phyloP scores from a whole-genome alignment of 2,329 filamentous ascomycete species.

The Metarhizium rileyi region DNA sequence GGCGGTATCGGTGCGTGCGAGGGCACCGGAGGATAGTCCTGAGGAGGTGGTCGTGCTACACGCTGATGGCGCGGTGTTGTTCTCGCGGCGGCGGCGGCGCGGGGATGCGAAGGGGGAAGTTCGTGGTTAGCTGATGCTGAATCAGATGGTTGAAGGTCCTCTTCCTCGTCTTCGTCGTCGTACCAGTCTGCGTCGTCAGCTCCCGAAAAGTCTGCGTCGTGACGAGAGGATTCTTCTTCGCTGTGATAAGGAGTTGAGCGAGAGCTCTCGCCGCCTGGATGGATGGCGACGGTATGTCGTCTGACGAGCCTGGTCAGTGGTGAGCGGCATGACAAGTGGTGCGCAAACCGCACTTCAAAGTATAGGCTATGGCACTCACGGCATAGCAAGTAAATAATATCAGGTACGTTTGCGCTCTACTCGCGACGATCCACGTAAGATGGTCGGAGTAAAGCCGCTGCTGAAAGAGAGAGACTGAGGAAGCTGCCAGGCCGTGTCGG shows the following conservation, averaged over 20 bases:
- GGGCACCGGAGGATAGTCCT: conserved; percentile 28
- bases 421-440: conserved; percentile 36
- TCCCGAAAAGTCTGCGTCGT: conserved; percentile 19
- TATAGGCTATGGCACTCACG: conserved; percentile 25
- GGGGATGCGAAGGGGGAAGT: conserved; percentile 13
- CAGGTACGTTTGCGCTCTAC: conserved; percentile 28
- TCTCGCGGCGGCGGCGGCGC: conserved; percentile 11
- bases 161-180: conserved; percentile 27
- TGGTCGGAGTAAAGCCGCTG: conserved; percentile 34
- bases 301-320: conserved; percentile 17
- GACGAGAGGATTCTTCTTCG: conserved; percentile 27
- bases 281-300: conserved; percentile 17
- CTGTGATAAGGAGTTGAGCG: conserved; percentile 27
- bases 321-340: conserved; percentile 12
- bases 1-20: conserved; percentile 35
- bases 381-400: conserved; percentile 30
- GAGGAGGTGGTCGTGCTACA: conserved; percentile 24
- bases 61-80: conserved; percentile 19
- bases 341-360: not conserved
- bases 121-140: conserved; percentile 42
- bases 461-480: not conserved
- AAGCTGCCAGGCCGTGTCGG: not conserved
- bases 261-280: conserved; percentile 20
- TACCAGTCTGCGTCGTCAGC: conserved; percentile 32
- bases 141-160: conserved; percentile 47